These are phyloP conservation scores for Rhynchosporium agropyri DNA, from an alignment of 2,329 filamentous ascomycete genomes.

Conservation along the genomic window DNA sequence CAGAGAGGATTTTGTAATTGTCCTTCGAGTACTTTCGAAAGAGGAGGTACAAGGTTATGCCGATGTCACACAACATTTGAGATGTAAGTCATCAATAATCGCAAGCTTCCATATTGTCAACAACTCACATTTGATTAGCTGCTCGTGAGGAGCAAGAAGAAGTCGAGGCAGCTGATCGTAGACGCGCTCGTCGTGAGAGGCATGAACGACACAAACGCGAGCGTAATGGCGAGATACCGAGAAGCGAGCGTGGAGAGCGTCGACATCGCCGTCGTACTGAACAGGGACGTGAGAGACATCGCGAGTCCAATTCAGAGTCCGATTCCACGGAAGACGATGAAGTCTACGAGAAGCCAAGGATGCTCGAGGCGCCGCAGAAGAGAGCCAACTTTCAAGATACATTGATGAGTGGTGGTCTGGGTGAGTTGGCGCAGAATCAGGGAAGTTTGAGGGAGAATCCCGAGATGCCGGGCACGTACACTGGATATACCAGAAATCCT, in stretches of 20 bases:
- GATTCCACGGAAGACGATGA: constrained; percentile 33
- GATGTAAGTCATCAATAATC: constrained; percentile 59
- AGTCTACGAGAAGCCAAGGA: constrained; percentile 33
- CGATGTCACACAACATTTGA: constrained; percentile 75
- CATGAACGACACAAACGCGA: constrained; percentile 42
- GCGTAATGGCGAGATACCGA: constrained; percentile 25
- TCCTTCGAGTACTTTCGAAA: constrained; percentile 81
- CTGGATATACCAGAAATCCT: constrained; percentile 32
- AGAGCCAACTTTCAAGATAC: constrained; percentile 33
- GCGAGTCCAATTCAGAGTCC: constrained; percentile 32
- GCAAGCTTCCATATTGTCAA: not conserved
- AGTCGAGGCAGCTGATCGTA: constrained; percentile 34
- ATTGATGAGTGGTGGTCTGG: constrained; percentile 40
- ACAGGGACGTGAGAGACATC: constrained; percentile 26
- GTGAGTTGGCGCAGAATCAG: constrained; percentile 14
- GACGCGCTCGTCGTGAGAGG: constrained; percentile 38
- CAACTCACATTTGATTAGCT: constrained; percentile 27
- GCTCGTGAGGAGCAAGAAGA: constrained; percentile 41
- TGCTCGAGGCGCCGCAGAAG: constrained; percentile 38
- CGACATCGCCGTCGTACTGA: constrained; percentile 31
- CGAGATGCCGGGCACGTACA: constrained; percentile 27
- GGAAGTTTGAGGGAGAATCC: constrained; percentile 24
- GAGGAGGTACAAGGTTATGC: constrained; percentile 91
- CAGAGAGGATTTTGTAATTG: constrained; percentile 90
- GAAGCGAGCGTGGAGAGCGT: constrained; percentile 24